A percentile compares a stretch with the other conserved stretches of the same genome.
Conservation (phyloP, 805 yeast species). For the Wickerhamiella sergipiensis region DNA sequence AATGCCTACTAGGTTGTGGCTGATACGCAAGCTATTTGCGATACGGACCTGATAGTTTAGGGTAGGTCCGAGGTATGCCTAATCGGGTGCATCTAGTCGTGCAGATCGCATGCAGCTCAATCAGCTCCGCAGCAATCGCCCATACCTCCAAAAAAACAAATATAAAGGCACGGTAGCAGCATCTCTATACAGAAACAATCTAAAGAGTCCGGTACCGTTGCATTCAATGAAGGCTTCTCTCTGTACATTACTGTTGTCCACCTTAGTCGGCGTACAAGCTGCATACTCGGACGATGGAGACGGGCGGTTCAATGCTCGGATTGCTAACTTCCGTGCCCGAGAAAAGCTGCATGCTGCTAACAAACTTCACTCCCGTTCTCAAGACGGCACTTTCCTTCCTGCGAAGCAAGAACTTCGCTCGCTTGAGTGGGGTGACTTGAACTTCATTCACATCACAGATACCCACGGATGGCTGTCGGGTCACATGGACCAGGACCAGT, state of each 20-base stretch:
- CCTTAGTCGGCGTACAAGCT: not conserved
- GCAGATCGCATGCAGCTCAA: not conserved
- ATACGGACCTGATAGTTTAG: not conserved
- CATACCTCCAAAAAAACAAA: not conserved
- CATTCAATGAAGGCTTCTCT: not conserved
- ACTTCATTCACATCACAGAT: slow-evolving; percentile 84
- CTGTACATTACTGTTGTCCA: not conserved
- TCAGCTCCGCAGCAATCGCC: not conserved
- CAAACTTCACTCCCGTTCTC: slow-evolving; percentile 4
- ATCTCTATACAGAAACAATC: too few relatives aligned
- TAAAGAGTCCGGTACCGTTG: too few relatives aligned
- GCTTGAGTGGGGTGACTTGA: slow-evolving; percentile 35
- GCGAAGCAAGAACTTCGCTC: not conserved
- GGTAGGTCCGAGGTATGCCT: not conserved
- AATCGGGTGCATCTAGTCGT: not conserved
- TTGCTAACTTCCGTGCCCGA: slow-evolving; percentile 4
- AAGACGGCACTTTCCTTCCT: slow-evolving; percentile 5
- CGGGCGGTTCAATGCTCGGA: slow-evolving; percentile 7
- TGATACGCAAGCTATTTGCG: not conserved
- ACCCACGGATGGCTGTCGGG: slow-evolving; percentile 73
- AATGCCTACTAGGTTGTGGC: not conserved
- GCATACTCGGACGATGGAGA: slow-evolving; percentile 9
- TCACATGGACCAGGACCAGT: slow-evolving; percentile 27
- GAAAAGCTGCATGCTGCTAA: not conserved
- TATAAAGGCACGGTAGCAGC: not conserved